Evolutionary conservation across 2,329 filamentous ascomycete genomes (phyloP), one percentile per base, ranked within the genome.

Genomic region (Curvularia lunata): DNA sequence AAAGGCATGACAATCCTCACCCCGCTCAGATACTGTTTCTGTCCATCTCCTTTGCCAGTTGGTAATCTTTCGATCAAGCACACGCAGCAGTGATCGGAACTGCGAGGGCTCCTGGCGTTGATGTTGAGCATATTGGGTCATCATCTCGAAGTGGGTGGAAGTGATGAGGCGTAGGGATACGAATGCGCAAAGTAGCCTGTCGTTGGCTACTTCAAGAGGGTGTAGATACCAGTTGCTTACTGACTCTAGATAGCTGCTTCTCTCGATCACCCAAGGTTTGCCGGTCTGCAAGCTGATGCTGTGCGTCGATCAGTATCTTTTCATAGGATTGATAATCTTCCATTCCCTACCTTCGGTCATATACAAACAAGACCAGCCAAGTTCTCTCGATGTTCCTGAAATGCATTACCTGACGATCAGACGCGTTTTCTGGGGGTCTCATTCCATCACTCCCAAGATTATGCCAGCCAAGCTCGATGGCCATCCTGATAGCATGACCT

Each of bases 391-490:
- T 27, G 27, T 27, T 27, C 8, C 27, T 27, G 27, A 27, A 27
- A 27, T 27, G 27, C 27, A 27, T 27, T 8, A 27, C 8, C 27
- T 27, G 27, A 27, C 8, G 27, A 8, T 27, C 27, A 32, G 47
- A 4, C 10, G 1, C 7, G 1, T 38, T 38, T 13, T 38, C 47
- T 1, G 53, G 41, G 5, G 54, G 50, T 37, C 48, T 60, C 47
- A 49, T 49, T 0, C 47, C 47, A 40, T 49, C 47, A 4, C 1
- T 18, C 4, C 32, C 47, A 16, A 49, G 47, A 40, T 49, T 30
- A 40, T 60, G 54, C 54, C 58, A 60, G 10, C 54, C 50, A 38
- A 60, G 54, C 47, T 60, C 54, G 4, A 60, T 52, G 10, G 58
- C 58, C 50, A 58, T 60, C 9, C 58, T 47, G 40, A 57, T 54